Conservation (phyloP, 306 rosid genomes). For the Sophora flavescens region DNA sequence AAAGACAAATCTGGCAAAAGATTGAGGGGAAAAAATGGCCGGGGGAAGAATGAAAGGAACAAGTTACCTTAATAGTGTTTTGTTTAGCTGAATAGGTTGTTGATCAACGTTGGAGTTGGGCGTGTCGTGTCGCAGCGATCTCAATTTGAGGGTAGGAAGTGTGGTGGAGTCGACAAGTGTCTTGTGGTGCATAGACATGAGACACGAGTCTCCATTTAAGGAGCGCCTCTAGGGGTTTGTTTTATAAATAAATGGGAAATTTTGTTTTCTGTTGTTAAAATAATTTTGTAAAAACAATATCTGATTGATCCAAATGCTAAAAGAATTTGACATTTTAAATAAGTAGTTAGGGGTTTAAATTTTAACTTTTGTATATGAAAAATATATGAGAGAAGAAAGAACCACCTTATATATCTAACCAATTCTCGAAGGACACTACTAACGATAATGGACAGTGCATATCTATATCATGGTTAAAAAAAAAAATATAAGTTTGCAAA, state of each 20-base stretch:
- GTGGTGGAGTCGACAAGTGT: conserved; percentile 80
- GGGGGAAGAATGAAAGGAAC: not conserved
- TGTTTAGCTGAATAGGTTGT: not conserved
- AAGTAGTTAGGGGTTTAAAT: no score
- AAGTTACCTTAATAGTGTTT: conserved; percentile 43
- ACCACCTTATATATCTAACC: no score
- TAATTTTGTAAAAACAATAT: no score
- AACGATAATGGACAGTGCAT: no score
- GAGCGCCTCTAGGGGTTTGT: conserved; percentile 9
- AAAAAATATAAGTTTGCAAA: no score
- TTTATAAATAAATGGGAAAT: no score
- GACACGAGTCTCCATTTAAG: conserved; percentile 65
- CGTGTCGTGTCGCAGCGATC: conserved; percentile 55
- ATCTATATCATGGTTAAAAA: no score
- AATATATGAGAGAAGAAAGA: no score
- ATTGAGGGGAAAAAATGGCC: conserved; percentile 1
- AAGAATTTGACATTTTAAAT: no score
- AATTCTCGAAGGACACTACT: no score
- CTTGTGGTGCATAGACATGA: conserved; percentile 54
- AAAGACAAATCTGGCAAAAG: not conserved
- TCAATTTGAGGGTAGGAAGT: conserved; percentile 38
- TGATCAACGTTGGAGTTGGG: conserved; percentile 19
- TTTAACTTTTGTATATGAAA: no score
- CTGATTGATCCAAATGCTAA: no score
- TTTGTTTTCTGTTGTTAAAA: not conserved